These are phyloP conservation scores for Hagleromyces aurorensis DNA, from an alignment of 805 yeast species.

Conservation along the genomic window DNA sequence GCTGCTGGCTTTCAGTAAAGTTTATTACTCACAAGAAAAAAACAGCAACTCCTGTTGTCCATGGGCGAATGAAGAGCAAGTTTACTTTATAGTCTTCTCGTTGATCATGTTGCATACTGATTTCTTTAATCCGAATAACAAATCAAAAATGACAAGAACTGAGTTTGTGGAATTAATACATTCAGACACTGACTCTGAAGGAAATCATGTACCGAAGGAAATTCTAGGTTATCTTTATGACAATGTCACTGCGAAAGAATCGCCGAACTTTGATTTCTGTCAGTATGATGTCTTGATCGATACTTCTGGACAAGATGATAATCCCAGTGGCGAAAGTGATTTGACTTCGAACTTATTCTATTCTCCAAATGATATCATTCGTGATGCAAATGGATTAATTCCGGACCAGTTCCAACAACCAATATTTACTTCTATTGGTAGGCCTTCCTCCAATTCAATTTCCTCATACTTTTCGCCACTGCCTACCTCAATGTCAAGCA, in stretches of 20 bases:
- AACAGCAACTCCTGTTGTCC: constrained; percentile 6
- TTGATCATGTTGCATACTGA: constrained; percentile 70
- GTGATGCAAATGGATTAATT: constrained; percentile 3
- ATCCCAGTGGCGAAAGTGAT: not conserved
- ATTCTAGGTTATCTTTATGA: constrained; percentile 54
- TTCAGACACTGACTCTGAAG: constrained; percentile 25
- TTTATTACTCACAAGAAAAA: constrained; percentile 36
- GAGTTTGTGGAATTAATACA: constrained; percentile 49
- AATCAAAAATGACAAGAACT: constrained; percentile 54
- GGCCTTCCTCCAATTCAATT: constrained; percentile 21
- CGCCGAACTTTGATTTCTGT: constrained; percentile 28
- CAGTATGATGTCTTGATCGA: constrained; percentile 2
- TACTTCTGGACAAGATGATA: constrained; percentile 3
- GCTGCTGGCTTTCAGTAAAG: constrained; percentile 46
- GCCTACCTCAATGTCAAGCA: constrained; percentile 11
- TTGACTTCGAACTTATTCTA: constrained; percentile 7
- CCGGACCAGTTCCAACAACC: constrained; percentile 7
- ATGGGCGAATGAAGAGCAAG: constrained; percentile 41
- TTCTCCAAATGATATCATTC: constrained; percentile 19
- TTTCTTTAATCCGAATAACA: constrained; percentile 58
- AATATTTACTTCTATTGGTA: constrained; percentile 3
- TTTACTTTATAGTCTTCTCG: constrained; percentile 57
- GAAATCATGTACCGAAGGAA: constrained; percentile 33
- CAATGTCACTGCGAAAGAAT: constrained; percentile 54
- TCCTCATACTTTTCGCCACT: constrained; percentile 19